phyloP scores from a whole-genome alignment of 306 rosid genomes.

The Prunus padus region DNA sequence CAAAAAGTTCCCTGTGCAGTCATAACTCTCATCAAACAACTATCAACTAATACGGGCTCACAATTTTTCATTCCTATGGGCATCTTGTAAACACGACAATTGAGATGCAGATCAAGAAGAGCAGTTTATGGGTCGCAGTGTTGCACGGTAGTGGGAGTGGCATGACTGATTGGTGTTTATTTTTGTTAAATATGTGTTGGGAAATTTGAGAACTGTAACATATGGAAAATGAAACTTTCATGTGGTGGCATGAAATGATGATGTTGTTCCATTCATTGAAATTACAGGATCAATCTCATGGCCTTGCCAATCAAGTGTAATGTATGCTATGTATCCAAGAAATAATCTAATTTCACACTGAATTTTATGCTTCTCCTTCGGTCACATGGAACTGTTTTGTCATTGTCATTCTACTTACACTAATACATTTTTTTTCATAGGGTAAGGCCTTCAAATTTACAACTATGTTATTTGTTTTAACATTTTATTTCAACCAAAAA shows the following conservation, averaged over 20 bases:
- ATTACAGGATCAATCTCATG: slow-evolving; percentile 3
- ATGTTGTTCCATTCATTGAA: slow-evolving; percentile 21
- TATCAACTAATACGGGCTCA: slow-evolving; percentile 34
- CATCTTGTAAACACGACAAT: slow-evolving; percentile 1
- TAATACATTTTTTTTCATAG: too few species aligned
- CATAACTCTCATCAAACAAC: slow-evolving; percentile 37
- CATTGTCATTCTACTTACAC: too few species aligned
- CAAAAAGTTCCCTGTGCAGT: slow-evolving; percentile 21
- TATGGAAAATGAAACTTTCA: slow-evolving; percentile 32
- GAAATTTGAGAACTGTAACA: slow-evolving; percentile 28
- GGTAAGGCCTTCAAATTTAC: too few species aligned
- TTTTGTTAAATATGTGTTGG: slow-evolving; percentile 10
- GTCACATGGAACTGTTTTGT: background rate
- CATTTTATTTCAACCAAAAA: too few species aligned
- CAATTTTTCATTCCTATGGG: slow-evolving; percentile 26
- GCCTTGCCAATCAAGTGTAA: slow-evolving; percentile 17
- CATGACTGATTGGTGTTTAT: slow-evolving; percentile 28
- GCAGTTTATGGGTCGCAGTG: slow-evolving; percentile 17
- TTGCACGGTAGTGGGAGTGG: slow-evolving; percentile 17
- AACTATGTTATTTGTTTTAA: too few species aligned
- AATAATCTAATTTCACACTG: background rate
- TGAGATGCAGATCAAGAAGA: slow-evolving; percentile 19
- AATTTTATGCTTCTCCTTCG: background rate
- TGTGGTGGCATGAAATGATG: slow-evolving; percentile 7
- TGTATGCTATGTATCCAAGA: background rate